Evolutionary conservation across 257 asterid species (phyloP), one percentile per base, ranked within the genome.

Genomic region (Cordia subcordata): DNA sequence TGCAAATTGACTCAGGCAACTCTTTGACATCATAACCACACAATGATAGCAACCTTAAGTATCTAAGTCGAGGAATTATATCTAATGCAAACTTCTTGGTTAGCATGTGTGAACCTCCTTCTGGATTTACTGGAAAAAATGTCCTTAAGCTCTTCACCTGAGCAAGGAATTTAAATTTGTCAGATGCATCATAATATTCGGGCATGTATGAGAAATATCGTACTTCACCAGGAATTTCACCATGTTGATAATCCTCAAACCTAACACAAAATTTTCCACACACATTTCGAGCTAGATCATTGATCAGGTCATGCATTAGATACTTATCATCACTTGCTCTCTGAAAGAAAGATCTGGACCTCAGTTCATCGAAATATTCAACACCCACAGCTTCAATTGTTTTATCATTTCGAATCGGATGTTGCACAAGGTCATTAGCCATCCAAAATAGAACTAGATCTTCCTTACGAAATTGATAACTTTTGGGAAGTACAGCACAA

Each of bases 251-350:
- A 69, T 79, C 81, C 33, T 81, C 86, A 57, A 81, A 66, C 55
- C 82, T 77, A 22, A 69, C 68, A 76, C 82, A 81, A 13, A 66
- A 68, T 57, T 76, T 81, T 50, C 79, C 86, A 45, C 81, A 81
- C 22, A 79, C 82, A 61, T 68, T 59, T 14, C 72, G 79, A 61
- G 88, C 93, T 75, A 84, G 50, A 62, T 81, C 84, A 54, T 81
- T 84, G 55, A 84, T 73, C 39, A 84, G 79, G 46, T 79, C 82
- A 32, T 79, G 88, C 88, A 81, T 84, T 40, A 69, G 6, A 3
- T 37, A 63, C 0, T 17, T 17, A 1, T 13, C 19, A 19, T 13
- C 27, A 20, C n/a, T 18, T 39, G 32, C 33, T n/a, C 35, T 53
- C 5, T 53, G 54, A 11, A 65, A 55, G 16, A 65, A 17, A 15